Conservation (phyloP, 2,329 filamentous ascomycete species). For the Apiospora hydei region DNA sequence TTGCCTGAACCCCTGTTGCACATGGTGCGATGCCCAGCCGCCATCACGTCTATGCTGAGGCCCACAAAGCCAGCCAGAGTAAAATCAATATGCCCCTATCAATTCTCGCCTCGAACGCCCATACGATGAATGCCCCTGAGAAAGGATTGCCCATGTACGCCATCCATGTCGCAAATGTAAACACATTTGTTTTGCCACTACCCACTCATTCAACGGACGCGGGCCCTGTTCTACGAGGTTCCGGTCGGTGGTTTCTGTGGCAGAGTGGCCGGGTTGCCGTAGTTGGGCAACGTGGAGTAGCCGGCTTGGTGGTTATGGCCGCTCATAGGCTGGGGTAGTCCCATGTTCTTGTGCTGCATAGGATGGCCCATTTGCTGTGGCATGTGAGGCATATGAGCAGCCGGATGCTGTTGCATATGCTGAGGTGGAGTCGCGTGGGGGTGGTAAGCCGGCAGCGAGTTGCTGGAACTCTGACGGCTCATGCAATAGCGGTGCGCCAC, state of each 20-base stretch:
- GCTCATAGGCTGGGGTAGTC: slow-evolving; percentile 25
- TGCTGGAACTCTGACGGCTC: slow-evolving; percentile 64
- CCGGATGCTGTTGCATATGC: slow-evolving; percentile 47
- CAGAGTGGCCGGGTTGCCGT: slow-evolving; percentile 66
- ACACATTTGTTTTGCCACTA: background rate
- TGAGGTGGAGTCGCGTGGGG: slow-evolving; percentile 42
- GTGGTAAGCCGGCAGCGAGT: slow-evolving; percentile 60
- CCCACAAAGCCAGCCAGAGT: background rate
- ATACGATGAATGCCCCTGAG: slow-evolving; percentile 24
- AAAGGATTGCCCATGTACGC: slow-evolving; percentile 22
- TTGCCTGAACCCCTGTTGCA: slow-evolving; percentile 10
- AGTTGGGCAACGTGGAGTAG: slow-evolving; percentile 62
- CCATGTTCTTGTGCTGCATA: slow-evolving; percentile 54
- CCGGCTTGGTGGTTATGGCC: slow-evolving; percentile 32
- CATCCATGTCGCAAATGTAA: slow-evolving; percentile 19
- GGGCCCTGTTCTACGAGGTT: slow-evolving; percentile 50
- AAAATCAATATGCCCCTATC: slow-evolving; percentile 17
- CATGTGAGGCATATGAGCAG: slow-evolving; percentile 48
- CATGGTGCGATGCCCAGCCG: slow-evolving; percentile 4
- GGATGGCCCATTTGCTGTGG: slow-evolving; percentile 37
- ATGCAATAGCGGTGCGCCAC: slow-evolving; percentile 57
- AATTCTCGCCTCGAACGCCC: slow-evolving; percentile 25
- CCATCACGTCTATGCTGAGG: slow-evolving; percentile 18
- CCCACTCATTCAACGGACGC: slow-evolving; percentile 14
- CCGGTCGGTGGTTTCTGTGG: slow-evolving; percentile 65